Evolutionary conservation across 768 basidiomycete species (phyloP).

Genomic region (Tricholoma terreum): DNA sequence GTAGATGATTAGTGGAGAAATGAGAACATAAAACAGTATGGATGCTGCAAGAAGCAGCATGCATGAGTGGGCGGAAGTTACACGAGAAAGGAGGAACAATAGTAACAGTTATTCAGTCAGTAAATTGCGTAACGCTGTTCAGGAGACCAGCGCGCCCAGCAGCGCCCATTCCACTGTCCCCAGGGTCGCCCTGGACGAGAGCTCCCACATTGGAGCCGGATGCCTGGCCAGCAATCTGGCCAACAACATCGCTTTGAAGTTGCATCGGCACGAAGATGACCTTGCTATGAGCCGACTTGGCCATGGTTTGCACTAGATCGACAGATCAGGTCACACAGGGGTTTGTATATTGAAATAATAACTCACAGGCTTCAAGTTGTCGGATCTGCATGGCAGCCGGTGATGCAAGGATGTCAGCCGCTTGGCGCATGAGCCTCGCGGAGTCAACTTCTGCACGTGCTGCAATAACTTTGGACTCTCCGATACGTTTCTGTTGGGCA

Average conservation of each 20-base stretch:
- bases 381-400: slow-evolving; percentile 98
- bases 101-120: too few species aligned
- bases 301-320: slow-evolving; percentile 82
- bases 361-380: slow-evolving; percentile 81
- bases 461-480: slow-evolving; percentile 95
- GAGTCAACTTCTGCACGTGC: slow-evolving; percentile 95
- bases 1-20: too few species aligned
- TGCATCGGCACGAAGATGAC: slow-evolving; percentile 96
- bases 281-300: slow-evolving; percentile 83
- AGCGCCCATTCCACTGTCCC: slow-evolving; percentile 36
- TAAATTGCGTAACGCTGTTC: slow-evolving; percentile 44
- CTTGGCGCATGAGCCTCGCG: slow-evolving; percentile 93
- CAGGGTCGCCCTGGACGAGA: slow-evolving; percentile 35
- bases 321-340: neutral
- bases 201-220: slow-evolving; percentile 26
- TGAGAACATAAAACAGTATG: too few species aligned
- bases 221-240: slow-evolving; percentile 39
- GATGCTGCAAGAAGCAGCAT: too few species aligned
- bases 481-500: slow-evolving; percentile 95
- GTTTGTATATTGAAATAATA: neutral
- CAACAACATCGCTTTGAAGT: slow-evolving; percentile 68
- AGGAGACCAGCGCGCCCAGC: slow-evolving; percentile 52
- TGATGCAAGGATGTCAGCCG: slow-evolving; percentile 90
- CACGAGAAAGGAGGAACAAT: too few species aligned
- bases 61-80: too few species aligned